Base-by-base conservation (phyloP, 1,284 basidiomycete species). In the Pterula multifida region DNA sequence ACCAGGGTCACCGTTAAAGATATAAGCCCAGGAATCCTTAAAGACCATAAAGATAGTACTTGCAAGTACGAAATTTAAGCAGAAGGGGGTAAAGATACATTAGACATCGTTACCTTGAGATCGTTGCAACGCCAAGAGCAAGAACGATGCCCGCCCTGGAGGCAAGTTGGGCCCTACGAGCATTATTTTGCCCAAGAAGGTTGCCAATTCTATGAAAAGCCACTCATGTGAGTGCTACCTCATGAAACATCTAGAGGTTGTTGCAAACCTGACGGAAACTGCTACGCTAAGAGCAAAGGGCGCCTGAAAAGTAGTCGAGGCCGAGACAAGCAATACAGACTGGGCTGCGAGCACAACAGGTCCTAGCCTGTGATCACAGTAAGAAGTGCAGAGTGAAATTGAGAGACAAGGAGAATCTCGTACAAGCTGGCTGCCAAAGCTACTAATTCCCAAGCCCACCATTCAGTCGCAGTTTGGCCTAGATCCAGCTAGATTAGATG, bases 371-470 rank as follows among this genome's bases (percentile, higher is more conserved):
- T 36, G 2, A 26, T 2, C 39, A 4, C 39, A 22, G 13, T 6
- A 42, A 11, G 9, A 42, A 19, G 9, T 11, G 25, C 6, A 26
- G 39, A 44, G 26, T 50, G 25, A 26, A 32, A 32, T 47, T 51
- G 35, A 47, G 26, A 32, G 36, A 48, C 24, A 32, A 24, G 12
- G 35, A n/a, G 21, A 48, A 36, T 17, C 35, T 64, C 75, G 57
- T 57, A 79, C 73, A 76, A 60, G 57, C 79, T 82, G 45, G 80
- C 86, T 35, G 69, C 71, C 2, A 75, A 62, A 2, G 70, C 68
- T 11, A 87, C 68, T 2, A 90, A 69, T 61, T 93, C 90, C 90
- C 90, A 93, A 32, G 83, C 82, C 89, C 90, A 93, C 91, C 90
- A 94, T 62, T 94, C 90, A 6, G 79, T 79, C 1, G 85, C 87